phyloP scores from a whole-genome alignment of 2,329 filamentous ascomycete genomes.

The Parastagonospora avenae region DNA sequence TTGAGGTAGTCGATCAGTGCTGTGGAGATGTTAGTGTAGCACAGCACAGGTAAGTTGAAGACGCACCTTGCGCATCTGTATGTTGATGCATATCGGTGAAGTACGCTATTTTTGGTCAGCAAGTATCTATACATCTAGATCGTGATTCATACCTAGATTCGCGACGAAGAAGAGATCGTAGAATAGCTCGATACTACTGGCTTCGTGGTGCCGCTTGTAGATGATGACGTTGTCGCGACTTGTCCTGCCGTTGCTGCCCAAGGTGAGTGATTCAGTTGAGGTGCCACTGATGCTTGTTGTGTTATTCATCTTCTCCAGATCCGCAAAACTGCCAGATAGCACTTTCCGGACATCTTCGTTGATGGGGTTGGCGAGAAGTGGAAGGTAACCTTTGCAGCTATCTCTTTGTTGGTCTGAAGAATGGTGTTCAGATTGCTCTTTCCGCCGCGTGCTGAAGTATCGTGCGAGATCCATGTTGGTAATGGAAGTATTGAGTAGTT shows the following conservation, averaged over 20 bases:
- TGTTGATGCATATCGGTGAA: conserved; percentile 64
- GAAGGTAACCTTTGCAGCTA: conserved; percentile 11
- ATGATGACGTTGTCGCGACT: conserved; percentile 29
- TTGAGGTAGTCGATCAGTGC: conserved; percentile 53
- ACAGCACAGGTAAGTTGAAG: neutral
- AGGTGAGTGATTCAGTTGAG: conserved; percentile 13
- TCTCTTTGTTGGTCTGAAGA: neutral
- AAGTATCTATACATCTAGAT: neutral
- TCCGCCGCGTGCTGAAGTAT: conserved; percentile 23
- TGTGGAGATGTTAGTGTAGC: conserved; percentile 5
- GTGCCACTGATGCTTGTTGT: conserved; percentile 6
- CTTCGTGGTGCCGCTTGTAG: conserved; percentile 48
- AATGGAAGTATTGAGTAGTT: neutral
- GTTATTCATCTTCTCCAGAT: conserved; percentile 18
- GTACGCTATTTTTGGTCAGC: conserved; percentile 49
- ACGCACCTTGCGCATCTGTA: conserved; percentile 50
- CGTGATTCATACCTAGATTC: conserved; percentile 53
- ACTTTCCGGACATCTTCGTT: conserved; percentile 24
- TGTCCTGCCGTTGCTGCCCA: conserved; percentile 19
- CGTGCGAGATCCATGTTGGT: conserved; percentile 22
- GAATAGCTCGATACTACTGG: conserved; percentile 61
- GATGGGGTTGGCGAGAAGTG: conserved; percentile 23
- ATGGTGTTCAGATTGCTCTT: conserved; percentile 3
- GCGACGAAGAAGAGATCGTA: conserved; percentile 68
- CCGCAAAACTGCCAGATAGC: conserved; percentile 8